Conservation (phyloP, 1,284 basidiomycete species). For the Fistulina hepatica region DNA sequence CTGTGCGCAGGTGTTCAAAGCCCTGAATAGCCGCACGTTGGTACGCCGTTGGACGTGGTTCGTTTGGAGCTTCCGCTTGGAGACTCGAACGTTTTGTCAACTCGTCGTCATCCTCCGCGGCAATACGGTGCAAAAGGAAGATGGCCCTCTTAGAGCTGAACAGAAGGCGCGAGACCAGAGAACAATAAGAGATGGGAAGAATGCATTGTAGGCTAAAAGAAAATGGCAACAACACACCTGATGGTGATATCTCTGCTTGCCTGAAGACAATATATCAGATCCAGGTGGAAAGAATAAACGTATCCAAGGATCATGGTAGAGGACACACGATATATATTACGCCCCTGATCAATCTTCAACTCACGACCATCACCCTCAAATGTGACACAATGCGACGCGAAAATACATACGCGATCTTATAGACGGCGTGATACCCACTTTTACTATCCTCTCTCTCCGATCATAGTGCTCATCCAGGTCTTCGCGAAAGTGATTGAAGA, state of each 20-base stretch:
- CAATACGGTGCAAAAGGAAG: conserved; percentile 81
- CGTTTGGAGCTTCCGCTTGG: no score
- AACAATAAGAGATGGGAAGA: no score
- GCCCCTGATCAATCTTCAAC: no score
- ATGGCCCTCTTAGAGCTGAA: conserved; percentile 92
- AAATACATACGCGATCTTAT: neutral
- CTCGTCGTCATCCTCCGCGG: conserved; percentile 37
- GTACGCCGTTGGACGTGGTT: no score
- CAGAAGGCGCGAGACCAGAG: no score
- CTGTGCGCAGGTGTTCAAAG: conserved; percentile 58
- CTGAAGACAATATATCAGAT: conserved; percentile 28
- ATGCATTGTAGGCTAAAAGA: no score
- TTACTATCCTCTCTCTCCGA: conserved; percentile 73
- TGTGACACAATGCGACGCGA: neutral
- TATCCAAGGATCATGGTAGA: no score
- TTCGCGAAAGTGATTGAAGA: conserved; percentile 52
- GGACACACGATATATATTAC: no score
- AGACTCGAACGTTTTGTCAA: no score
- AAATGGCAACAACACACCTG: conserved; percentile 91
- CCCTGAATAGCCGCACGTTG: conserved; percentile 50
- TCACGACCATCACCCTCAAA: neutral
- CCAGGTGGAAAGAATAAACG: no score
- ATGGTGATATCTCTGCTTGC: conserved; percentile 81
- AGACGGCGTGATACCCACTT: no score
- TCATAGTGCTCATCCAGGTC: conserved; percentile 70